These are phyloP conservation scores for Solanum hybrid DNA, from an alignment of 305 asterid species.

Conservation along the genomic window DNA sequence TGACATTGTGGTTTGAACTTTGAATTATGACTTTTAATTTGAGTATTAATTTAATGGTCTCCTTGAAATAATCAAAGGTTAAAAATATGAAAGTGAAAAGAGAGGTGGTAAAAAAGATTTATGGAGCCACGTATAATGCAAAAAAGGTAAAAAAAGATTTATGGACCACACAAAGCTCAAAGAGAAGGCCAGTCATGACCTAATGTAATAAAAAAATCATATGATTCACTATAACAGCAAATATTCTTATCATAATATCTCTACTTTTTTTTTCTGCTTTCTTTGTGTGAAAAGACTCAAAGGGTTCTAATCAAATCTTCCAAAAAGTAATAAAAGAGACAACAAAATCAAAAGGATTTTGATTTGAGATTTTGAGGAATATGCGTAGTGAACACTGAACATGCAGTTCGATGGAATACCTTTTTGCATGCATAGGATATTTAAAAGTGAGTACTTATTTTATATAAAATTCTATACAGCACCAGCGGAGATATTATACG, in stretches of 20 bases:
- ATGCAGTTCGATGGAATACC: background rate
- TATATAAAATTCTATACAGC: no score
- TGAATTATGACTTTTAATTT: background rate
- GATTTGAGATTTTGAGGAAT: slow-evolving; percentile 5
- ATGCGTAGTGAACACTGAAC: background rate
- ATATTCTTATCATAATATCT: background rate
- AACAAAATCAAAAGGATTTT: background rate
- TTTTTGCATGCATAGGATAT: background rate
- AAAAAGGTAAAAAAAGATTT: background rate
- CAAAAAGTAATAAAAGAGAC: background rate
- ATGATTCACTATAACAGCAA: background rate
- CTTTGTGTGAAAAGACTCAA: slow-evolving; percentile 18
- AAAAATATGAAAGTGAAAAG: background rate
- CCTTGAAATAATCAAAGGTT: background rate
- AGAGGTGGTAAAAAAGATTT: background rate
- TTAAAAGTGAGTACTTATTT: background rate
- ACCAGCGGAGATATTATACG: no score
- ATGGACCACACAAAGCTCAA: background rate
- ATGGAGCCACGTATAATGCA: background rate
- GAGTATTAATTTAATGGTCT: background rate
- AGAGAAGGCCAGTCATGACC: background rate
- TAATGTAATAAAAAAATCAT: background rate
- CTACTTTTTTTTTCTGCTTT: background rate
- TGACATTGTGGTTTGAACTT: background rate
- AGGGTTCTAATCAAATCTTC: slow-evolving; percentile 5